phyloP scores from a whole-genome alignment of 305 asterid genomes.

The Plantago lanceolata region DNA sequence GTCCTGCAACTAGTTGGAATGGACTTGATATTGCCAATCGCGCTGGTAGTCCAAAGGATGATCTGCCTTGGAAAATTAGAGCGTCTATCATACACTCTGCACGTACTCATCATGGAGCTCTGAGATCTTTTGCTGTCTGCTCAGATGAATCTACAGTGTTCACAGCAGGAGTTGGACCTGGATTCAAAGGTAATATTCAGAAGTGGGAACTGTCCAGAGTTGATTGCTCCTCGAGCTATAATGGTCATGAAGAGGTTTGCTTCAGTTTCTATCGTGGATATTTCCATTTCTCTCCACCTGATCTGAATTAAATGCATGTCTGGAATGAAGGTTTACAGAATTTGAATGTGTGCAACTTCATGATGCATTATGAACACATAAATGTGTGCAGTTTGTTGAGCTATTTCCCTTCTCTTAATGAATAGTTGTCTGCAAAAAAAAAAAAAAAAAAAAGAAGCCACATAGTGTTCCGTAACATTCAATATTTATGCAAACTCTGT shows the following conservation, averaged over 20 bases:
- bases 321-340: neutral
- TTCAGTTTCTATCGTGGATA: constrained; percentile 23
- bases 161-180: constrained; percentile 96
- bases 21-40: constrained; percentile 73
- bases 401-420: constrained; percentile 1
- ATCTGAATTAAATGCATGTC: neutral
- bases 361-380: constrained; percentile 15
- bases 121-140: constrained; percentile 89
- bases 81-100: constrained; percentile 78
- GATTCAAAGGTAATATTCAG: constrained; percentile 94
- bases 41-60: constrained; percentile 74
- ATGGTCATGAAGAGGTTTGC: constrained; percentile 96
- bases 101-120: constrained; percentile 91
- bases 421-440: constrained; percentile 7
- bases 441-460: constrained; percentile 12
- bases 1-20: constrained; percentile 66
- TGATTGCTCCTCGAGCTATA: constrained; percentile 69
- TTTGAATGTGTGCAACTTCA: constrained; percentile 3
- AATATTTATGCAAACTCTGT: constrained; percentile 15
- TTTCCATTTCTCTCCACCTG: constrained; percentile 19
- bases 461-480: constrained; percentile 14
- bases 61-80: constrained; percentile 92
- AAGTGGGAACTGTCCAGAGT: constrained; percentile 83
- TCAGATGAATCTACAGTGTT: constrained; percentile 76
- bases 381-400: constrained; percentile 2